Evolutionary conservation across 176 grass and related monocot genomes (phyloP).

Genomic region (Panicum miliaceum): DNA sequence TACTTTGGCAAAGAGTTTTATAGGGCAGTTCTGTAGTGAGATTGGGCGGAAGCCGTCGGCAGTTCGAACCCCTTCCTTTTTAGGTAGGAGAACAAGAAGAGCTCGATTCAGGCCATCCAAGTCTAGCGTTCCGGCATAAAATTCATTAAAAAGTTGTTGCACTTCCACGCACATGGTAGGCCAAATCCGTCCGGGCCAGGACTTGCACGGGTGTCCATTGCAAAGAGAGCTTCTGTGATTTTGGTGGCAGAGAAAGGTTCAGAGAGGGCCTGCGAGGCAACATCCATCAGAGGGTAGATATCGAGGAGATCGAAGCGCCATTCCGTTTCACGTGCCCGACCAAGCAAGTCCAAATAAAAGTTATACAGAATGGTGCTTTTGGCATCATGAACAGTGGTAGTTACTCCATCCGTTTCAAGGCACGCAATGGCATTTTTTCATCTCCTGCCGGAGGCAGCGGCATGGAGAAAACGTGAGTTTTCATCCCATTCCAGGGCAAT

Average conservation of each 20-base stretch:
- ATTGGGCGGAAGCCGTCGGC: not conserved
- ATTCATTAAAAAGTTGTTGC: rapidly evolving
- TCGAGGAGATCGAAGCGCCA: too few species aligned
- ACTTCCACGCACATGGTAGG: not conserved
- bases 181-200: not conserved
- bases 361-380: too few species aligned
- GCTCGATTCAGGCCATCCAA: not conserved
- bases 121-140: not conserved
- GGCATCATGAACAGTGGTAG: too few species aligned
- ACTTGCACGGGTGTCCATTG: not conserved
- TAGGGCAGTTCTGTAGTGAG: not conserved
- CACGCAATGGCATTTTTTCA: too few species aligned
- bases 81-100: not conserved
- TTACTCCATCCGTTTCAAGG: too few species aligned
- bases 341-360: too few species aligned
- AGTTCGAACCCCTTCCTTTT: not conserved
- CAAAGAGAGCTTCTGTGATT: rapidly evolving
- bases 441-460: too few species aligned
- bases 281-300: rapidly evolving
- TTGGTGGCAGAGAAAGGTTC: not conserved
- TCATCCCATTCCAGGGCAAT: too few species aligned
- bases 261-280: too few species aligned
- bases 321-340: too few species aligned
- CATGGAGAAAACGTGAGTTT: too few species aligned
- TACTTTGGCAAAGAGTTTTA: not conserved